Conservation (phyloP, 2,329 filamentous ascomycete genomes). For the Dactylellina drechsleri region DNA sequence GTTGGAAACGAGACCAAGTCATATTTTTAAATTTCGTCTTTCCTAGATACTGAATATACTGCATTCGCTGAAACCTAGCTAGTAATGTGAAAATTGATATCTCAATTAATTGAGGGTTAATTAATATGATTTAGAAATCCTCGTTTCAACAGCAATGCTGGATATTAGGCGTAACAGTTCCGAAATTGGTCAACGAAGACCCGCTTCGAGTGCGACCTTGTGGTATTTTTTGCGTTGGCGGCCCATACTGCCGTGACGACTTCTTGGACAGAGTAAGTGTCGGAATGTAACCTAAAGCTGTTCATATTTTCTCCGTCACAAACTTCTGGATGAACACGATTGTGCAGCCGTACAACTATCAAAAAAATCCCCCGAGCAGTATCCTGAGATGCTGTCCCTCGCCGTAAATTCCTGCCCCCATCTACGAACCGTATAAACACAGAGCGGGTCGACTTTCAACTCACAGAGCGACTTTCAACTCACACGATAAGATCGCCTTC, state of each 20-base stretch:
- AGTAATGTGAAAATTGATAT: no score
- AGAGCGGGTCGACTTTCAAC: not conserved
- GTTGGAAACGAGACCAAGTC: no score
- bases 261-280: slow-evolving; percentile 6
- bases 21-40: no score
- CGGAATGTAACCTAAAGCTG: slow-evolving; percentile 17
- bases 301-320: slow-evolving; percentile 15
- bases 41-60: no score
- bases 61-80: no score
- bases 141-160: no score
- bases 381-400: not conserved
- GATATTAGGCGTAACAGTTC: no score
- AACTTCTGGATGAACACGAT: not conserved
- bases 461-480: not conserved
- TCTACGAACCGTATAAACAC: not conserved
- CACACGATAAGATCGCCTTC: not conserved
- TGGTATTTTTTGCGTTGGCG: slow-evolving; percentile 53
- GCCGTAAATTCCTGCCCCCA: not conserved
- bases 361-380: not conserved
- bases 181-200: no score
- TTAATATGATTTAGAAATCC: no score
- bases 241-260: not conserved
- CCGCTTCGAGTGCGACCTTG: slow-evolving; percentile 1
- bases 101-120: no score
- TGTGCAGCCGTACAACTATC: not conserved